phyloP scores from a whole-genome alignment of 148 eudicot genomes.

The Vaccinium macrocarpon region DNA sequence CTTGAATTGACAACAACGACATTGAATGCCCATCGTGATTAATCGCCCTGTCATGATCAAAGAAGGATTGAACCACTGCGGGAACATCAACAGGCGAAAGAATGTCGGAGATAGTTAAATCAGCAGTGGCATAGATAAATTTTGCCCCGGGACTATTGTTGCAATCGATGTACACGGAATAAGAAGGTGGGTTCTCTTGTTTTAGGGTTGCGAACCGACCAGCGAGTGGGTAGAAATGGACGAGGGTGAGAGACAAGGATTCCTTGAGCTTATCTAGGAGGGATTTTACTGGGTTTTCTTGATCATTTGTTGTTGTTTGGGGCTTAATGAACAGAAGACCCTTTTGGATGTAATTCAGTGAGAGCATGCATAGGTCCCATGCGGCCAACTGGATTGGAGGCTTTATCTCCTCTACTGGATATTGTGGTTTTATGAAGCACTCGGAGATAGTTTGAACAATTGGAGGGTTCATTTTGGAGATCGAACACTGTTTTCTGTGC shows the following conservation, averaged over 20 bases:
- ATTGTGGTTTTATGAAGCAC: neutral
- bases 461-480: neutral
- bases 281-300: neutral
- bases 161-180: slow-evolving; percentile 21
- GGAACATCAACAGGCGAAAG: slow-evolving; percentile 24
- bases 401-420: neutral
- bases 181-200: neutral
- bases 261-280: neutral
- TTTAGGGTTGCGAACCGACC: slow-evolving; percentile 21
- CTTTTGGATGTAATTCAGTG: neutral
- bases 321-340: neutral
- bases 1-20: slow-evolving; percentile 26
- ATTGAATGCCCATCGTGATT: slow-evolving; percentile 28
- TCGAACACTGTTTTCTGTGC: too few species aligned
- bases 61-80: slow-evolving; percentile 22
- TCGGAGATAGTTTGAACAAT: neutral
- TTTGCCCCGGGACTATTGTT: slow-evolving; percentile 26
- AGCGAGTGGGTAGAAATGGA: slow-evolving; percentile 26
- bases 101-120: slow-evolving; percentile 14
- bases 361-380: neutral
- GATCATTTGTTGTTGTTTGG: neutral
- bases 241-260: slow-evolving; percentile 22
- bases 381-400: neutral
- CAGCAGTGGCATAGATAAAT: slow-evolving; percentile 24
- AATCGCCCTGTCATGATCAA: slow-evolving; percentile 22